Percentiles rank a stretch among this genome's conserved stretches.
Evolutionary conservation across 2,329 filamentous ascomycete genomes (phyloP).

Genomic region (Penicillium italicum): DNA sequence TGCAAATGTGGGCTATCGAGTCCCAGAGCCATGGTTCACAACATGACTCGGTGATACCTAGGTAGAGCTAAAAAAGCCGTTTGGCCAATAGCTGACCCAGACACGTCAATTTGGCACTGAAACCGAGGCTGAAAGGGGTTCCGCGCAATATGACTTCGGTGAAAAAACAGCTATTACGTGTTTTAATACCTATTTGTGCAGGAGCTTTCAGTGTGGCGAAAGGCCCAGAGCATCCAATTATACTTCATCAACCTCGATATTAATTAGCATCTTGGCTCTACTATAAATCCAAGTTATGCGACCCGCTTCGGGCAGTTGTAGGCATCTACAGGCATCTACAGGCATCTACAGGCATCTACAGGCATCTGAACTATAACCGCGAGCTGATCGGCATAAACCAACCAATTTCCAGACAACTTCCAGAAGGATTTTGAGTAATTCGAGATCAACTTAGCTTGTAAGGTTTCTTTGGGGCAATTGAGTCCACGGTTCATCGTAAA

Average conservation of each 20-base stretch:
- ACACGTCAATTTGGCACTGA: neutral
- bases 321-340: too few relatives aligned
- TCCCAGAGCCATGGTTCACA: neutral
- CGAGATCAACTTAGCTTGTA: neutral
- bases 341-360: too few relatives aligned
- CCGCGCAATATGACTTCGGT: neutral
- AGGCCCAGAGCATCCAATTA: neutral
- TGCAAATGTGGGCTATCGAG: neutral
- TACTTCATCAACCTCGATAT: conserved; percentile 41
- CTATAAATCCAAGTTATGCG: neutral
- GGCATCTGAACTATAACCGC: conserved; percentile 21
- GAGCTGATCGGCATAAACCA: conserved; percentile 9
- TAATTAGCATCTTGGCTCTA: neutral
- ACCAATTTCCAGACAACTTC: conserved; percentile 5
- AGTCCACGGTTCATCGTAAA: conserved; percentile 7
- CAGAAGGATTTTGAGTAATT: conserved; percentile 9
- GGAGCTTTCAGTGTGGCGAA: neutral
- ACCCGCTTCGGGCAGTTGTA: conserved; percentile 1
- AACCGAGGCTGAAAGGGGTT: neutral
- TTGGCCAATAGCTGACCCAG: neutral
- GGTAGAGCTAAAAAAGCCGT: too few relatives aligned
- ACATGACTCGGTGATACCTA: too few relatives aligned
- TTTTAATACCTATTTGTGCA: neutral
- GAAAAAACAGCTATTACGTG: neutral
- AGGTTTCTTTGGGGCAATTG: neutral